Base-by-base conservation (phyloP, 2,329 filamentous ascomycete species). In the Xylaria sp. region DNA sequence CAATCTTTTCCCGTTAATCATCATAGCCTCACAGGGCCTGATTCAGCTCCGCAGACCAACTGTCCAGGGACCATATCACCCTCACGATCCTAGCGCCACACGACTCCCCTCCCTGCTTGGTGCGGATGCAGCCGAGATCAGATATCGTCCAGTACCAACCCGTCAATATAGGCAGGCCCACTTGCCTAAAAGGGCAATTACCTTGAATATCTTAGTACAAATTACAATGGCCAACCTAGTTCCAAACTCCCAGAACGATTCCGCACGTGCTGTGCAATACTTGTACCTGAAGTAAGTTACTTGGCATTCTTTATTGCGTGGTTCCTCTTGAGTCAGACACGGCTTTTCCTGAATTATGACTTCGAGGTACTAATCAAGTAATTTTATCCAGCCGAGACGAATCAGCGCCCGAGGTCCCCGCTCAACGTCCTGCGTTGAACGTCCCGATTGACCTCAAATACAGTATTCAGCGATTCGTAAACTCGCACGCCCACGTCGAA, bases 381-480 rank as follows among this genome's bases (percentile, higher is more conserved):
- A 17, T 4, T 23, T 46, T 2, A 36, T 58, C 38, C 46, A 75
- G 72, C 42, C 70, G 72, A 69, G 68, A 70, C 59, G 66, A 73
- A 44, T 54, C 38, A 11, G 62, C 62, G 23, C 15, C 70, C 15
- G 69, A 71, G 57, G 26, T 36, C 51, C 63, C 63, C 20, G 48
- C 49, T 33, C 68, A 71, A 44, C 70, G 72, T 9, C 74, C 76
- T 0, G 54, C 58, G 1, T 53, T 77, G 48, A 65, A 74, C 46
- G 76, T 76, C 15, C 74, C 75, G 4, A 65, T 67, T 23, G 75
- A 77, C 42, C 51, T 71, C 9, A 62, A 67, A n/a, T 77, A 77
- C 63, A 76, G 68, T 57, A 51, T 77, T 51, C 70, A 74, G 33
- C 73, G 76, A n/a, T 77, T 72, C 63, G 57, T 74, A 28, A 73